Percentiles rank a stretch among this genome's conserved stretches.
phyloP scores from a whole-genome alignment of 805 yeast species.

The Ogataea wickerhamii region DNA sequence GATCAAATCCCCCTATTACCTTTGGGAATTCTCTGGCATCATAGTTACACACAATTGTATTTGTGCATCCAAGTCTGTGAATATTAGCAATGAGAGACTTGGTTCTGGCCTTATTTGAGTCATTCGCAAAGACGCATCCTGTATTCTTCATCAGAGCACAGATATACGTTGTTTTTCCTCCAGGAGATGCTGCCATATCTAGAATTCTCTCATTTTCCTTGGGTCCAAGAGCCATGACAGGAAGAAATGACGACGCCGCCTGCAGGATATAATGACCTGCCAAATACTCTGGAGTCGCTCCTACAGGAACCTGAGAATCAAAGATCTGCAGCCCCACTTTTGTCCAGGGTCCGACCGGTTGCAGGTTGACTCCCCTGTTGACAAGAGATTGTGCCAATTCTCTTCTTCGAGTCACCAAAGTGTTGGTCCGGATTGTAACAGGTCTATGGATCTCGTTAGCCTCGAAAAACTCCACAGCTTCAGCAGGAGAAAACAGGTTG shows the following conservation, averaged over 20 bases:
- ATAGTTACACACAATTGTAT: slow-evolving; percentile 93
- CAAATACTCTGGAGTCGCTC: slow-evolving; percentile 98
- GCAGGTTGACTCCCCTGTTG: slow-evolving; percentile 94
- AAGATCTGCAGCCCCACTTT: slow-evolving; percentile 96
- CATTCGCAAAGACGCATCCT: slow-evolving; percentile 96
- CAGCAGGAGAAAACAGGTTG: slow-evolving; percentile 87
- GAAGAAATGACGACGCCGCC: slow-evolving; percentile 97
- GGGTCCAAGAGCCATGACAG: slow-evolving; percentile 97
- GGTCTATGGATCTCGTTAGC: slow-evolving; percentile 98
- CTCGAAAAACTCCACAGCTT: slow-evolving; percentile 97
- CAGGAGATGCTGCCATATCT: slow-evolving; percentile 99
- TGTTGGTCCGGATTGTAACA: slow-evolving; percentile 95
- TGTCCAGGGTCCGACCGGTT: slow-evolving; percentile 97
- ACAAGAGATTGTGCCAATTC: slow-evolving; percentile 93
- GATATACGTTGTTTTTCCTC: slow-evolving; percentile 95
- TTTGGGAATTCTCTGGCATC: slow-evolving; percentile 98
- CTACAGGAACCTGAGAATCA: slow-evolving; percentile 99
- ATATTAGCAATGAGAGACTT: slow-evolving; percentile 95
- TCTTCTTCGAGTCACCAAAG: slow-evolving; percentile 89
- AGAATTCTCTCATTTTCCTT: slow-evolving; percentile 92
- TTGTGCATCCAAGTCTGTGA: slow-evolving; percentile 94
- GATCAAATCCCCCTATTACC: slow-evolving; percentile 96
- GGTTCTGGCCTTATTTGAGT: slow-evolving; percentile 93
- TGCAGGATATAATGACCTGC: slow-evolving; percentile 97
- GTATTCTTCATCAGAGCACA: slow-evolving; percentile 97